Percentiles rank a stretch among this genome's conserved stretches.
Evolutionary conservation across 2,329 filamentous ascomycete genomes (phyloP).

Genomic region (Plenodomus tracheiphilus): DNA sequence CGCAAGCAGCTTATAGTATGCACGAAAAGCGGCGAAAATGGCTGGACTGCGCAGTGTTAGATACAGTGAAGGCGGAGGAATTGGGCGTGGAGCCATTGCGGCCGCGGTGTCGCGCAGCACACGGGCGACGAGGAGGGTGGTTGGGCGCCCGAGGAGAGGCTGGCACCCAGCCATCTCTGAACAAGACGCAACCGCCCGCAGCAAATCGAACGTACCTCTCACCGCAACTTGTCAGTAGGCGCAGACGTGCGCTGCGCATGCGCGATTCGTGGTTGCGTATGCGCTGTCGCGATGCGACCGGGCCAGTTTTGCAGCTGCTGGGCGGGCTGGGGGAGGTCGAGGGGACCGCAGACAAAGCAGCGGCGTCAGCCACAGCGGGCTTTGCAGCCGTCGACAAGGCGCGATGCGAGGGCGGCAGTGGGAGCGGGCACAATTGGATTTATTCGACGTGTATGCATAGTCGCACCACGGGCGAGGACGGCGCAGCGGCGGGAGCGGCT

Average conservation of each 20-base stretch:
- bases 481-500: neutral
- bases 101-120: conserved; percentile 14
- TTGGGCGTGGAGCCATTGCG: conserved; percentile 29
- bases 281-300: neutral
- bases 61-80: conserved; percentile 24
- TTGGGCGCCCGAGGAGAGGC: conserved; percentile 18
- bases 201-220: neutral
- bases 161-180: conserved; percentile 7
- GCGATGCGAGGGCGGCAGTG: neutral
- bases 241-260: neutral
- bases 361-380: neutral
- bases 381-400: neutral
- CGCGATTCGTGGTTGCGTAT: neutral
- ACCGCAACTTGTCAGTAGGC: neutral
- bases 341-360: neutral
- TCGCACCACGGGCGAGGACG: conserved; percentile 4
- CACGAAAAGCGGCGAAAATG: conserved; percentile 16
- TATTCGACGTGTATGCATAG: conserved; percentile 1
- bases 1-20: conserved; percentile 21
- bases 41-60: conserved; percentile 25
- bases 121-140: conserved; percentile 14
- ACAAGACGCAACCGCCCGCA: neutral
- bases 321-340: neutral
- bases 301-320: too few relatives aligned
- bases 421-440: neutral